These are phyloP conservation scores for Oxyria digyna DNA, from an alignment of 148 eudicot genomes.

Conservation along the genomic window DNA sequence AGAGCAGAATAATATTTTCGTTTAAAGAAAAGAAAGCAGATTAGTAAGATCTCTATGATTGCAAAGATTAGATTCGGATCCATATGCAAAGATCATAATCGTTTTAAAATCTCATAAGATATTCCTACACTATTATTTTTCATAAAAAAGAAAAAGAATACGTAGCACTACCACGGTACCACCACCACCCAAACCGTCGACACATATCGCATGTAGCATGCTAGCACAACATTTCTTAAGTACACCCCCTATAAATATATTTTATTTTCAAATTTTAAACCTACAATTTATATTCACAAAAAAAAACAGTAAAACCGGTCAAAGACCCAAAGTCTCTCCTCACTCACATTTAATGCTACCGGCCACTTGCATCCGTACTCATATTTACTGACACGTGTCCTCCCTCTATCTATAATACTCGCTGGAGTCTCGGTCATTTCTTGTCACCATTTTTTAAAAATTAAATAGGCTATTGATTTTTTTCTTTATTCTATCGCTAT, in stretches of 20 bases:
- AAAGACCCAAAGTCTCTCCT: neutral
- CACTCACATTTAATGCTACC: conserved; percentile 6
- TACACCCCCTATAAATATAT: neutral
- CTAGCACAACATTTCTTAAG: neutral
- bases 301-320: neutral
- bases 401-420: too few relatives aligned
- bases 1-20: neutral
- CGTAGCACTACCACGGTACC: neutral
- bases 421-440: too few relatives aligned
- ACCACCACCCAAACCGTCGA: neutral
- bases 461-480: too few relatives aligned
- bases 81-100: conserved; percentile 1
- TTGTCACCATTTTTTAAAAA: too few relatives aligned
- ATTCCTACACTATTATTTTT: neutral
- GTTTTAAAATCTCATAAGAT: neutral
- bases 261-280: neutral
- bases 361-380: conserved; percentile 8
- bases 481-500: neutral
- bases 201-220: neutral
- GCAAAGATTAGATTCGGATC: conserved; percentile 7
- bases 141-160: neutral
- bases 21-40: neutral
- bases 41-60: conserved; percentile 2
- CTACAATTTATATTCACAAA: neutral
- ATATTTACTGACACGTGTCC: neutral